Evolutionary conservation across 2,329 filamentous ascomycete genomes (phyloP).

Genomic region (Xylariaceae sp.): DNA sequence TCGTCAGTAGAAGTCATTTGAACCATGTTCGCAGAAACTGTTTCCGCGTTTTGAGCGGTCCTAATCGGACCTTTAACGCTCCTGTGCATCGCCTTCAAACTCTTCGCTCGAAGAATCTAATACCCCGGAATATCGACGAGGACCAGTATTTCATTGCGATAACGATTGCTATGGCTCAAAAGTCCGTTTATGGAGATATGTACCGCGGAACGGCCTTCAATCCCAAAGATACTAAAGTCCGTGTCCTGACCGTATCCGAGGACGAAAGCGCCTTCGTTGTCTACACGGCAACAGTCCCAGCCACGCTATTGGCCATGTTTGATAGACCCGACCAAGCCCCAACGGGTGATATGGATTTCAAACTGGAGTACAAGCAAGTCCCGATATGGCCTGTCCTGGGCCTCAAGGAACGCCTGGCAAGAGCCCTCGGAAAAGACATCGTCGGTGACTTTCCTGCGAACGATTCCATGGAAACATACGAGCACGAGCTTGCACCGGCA

Average conservation of each 20-base stretch:
- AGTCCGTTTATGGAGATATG: constrained; percentile 41
- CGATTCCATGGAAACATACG: constrained; percentile 42
- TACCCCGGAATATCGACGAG: constrained; percentile 44
- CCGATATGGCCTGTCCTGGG: constrained; percentile 52
- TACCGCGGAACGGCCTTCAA: constrained; percentile 10
- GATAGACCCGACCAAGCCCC: constrained; percentile 41
- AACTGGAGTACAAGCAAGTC: constrained; percentile 44
- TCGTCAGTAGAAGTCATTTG: constrained; percentile 45
- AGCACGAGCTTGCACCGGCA: constrained; percentile 24
- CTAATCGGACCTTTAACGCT: constrained; percentile 36
- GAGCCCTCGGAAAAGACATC: constrained; percentile 47
- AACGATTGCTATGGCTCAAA: constrained; percentile 54
- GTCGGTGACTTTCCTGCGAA: constrained; percentile 41
- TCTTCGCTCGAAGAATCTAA: constrained; percentile 41
- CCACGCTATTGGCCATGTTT: constrained; percentile 46
- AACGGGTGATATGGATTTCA: constrained; percentile 31
- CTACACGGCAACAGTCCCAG: constrained; percentile 46
- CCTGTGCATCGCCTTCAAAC: constrained; percentile 45
- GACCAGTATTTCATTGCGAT: constrained; percentile 49
- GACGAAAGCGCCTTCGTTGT: constrained; percentile 49
- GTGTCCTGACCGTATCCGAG: constrained; percentile 42
- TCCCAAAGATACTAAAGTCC: constrained; percentile 42
- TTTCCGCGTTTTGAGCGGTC: constrained; percentile 41
- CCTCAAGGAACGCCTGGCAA: constrained; percentile 50
- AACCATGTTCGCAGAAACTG: constrained; percentile 41